Base-by-base conservation (phyloP, 208 protist species). In the Wallacemonas sp. region DNA sequence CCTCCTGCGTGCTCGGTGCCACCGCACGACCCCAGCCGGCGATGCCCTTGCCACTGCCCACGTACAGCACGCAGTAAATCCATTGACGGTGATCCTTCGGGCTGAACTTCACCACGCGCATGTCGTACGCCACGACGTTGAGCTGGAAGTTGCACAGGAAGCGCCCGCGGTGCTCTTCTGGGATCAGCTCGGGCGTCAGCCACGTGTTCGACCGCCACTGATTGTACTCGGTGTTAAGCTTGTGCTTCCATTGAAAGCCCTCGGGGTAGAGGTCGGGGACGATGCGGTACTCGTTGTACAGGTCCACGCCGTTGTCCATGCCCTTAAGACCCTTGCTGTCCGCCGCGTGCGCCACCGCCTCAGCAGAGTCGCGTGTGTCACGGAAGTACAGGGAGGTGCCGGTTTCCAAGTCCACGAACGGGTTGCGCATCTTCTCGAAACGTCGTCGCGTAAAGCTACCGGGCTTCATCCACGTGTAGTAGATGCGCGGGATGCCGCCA, bases 141-240 rank as follows among this genome's bases (percentile, higher is more conserved):
- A 97, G 80, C 71, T 97, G 89, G 66, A 97, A 97, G 78, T 97
- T 97, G 71, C 92, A 97, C 33, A 97, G 74, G 71, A 97, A 97
- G 39, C 92, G 78, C 24, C 92, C 92, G 10, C 92, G 87, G 78
- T 97, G 92, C 76, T 97, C 92, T 61, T 87, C 74, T 24, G 92
- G 92, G 52, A 97, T 97, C 26, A 97, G 81, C 58, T 97, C 92
- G 32, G 89, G 89, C 27, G 92, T 95, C 46, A 95, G 71, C 92
- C 92, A 97, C 39, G 92, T 97, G 79, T 95, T 97, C 36, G 87
- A 94, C 72, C 92, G 87, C 89, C 92, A 97, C 74, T 97, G 92
- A 48, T 97, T 97, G 74, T 97, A 97, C 79, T 97, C 89, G 0
- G 89, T 93, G 64, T 97, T 97, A 17, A 97, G 73, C 68, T 95